phyloP scores from a whole-genome alignment of 169 alveolate genomes.

The Besnoitia besnoiti region DNA sequence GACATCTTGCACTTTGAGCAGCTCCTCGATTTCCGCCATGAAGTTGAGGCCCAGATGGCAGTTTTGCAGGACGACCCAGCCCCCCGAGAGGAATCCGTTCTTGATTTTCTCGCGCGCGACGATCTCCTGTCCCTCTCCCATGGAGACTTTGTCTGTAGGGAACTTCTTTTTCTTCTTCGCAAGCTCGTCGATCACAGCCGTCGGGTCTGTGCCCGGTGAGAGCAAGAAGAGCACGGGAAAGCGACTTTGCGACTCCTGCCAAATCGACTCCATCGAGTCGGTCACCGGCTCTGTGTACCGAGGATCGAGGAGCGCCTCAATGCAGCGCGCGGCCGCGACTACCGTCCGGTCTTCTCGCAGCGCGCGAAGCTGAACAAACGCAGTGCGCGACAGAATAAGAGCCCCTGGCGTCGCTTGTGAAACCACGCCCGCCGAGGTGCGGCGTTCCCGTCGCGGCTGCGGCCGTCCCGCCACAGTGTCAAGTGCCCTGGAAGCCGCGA shows the following conservation, averaged over 20 bases:
- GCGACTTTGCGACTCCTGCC: slow-evolving; percentile 85
- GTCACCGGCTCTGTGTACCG: slow-evolving; percentile 91
- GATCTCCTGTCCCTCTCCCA: slow-evolving; percentile 97
- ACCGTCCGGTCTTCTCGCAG: slow-evolving; percentile 94
- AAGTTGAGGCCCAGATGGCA: slow-evolving; percentile 93
- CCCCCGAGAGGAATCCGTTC: slow-evolving; percentile 91
- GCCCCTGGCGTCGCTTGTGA: no score
- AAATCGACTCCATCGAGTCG: slow-evolving; percentile 89
- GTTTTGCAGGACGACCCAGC: slow-evolving; percentile 95
- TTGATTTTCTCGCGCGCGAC: slow-evolving; percentile 90
- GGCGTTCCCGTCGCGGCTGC: no score
- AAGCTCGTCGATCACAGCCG: slow-evolving; percentile 92
- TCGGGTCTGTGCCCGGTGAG: slow-evolving; percentile 95
- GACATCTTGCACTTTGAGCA: slow-evolving; percentile 82
- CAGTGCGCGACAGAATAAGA: no score
- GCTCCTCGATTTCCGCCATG: slow-evolving; percentile 90
- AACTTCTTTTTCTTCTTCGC: slow-evolving; percentile 93
- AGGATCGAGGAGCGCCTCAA: slow-evolving; percentile 85
- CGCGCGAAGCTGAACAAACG: slow-evolving; percentile 85
- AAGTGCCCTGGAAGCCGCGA: no score
- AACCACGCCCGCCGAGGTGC: no score
- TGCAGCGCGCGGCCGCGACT: slow-evolving; percentile 89
- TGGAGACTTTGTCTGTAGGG: slow-evolving; percentile 92
- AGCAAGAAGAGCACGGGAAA: slow-evolving; percentile 91
- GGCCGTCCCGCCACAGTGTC: no score